A percentile compares a stretch with the other conserved stretches of the same genome.
Conservation (phyloP, 805 yeast species). For the Blastobotrys americana region DNA sequence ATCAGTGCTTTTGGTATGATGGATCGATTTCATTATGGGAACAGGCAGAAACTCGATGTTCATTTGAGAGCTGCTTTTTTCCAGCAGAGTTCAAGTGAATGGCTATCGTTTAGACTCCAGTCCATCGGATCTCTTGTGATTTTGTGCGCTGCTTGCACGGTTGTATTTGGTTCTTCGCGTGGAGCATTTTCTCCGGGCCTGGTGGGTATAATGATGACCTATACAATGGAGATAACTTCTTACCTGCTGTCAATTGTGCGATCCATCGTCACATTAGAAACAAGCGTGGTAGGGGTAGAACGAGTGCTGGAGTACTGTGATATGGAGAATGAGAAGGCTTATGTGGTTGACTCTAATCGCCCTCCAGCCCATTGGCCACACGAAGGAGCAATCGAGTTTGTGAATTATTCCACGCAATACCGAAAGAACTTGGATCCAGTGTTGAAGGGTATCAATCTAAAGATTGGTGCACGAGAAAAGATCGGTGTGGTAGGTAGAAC, state of each 20-base stretch:
- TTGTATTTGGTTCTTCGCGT: slow-evolving; percentile 51
- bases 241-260: slow-evolving; percentile 84
- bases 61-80: slow-evolving; percentile 81
- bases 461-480: slow-evolving; percentile 66
- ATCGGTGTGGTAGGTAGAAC: slow-evolving; percentile 85
- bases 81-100: slow-evolving; percentile 73
- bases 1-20: slow-evolving; percentile 69
- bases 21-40: slow-evolving; percentile 50
- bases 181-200: slow-evolving; percentile 63
- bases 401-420: slow-evolving; percentile 60
- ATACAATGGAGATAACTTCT: slow-evolving; percentile 79
- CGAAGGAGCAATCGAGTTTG: slow-evolving; percentile 55
- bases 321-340: slow-evolving; percentile 56
- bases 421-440: slow-evolving; percentile 68
- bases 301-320: slow-evolving; percentile 31
- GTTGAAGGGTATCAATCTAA: slow-evolving; percentile 54
- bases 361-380: slow-evolving; percentile 69
- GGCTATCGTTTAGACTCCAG: slow-evolving; percentile 88
- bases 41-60: slow-evolving; percentile 46
- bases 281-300: slow-evolving; percentile 87
- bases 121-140: slow-evolving; percentile 76
- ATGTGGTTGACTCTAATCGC: slow-evolving; percentile 48
- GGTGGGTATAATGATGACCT: slow-evolving; percentile 83
- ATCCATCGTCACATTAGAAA: slow-evolving; percentile 89
- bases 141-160: slow-evolving; percentile 67